Percentiles rank a stretch among this genome's conserved stretches.
Conservation (phyloP, 2,329 filamentous ascomycete species). For the Tolypocladium album region DNA sequence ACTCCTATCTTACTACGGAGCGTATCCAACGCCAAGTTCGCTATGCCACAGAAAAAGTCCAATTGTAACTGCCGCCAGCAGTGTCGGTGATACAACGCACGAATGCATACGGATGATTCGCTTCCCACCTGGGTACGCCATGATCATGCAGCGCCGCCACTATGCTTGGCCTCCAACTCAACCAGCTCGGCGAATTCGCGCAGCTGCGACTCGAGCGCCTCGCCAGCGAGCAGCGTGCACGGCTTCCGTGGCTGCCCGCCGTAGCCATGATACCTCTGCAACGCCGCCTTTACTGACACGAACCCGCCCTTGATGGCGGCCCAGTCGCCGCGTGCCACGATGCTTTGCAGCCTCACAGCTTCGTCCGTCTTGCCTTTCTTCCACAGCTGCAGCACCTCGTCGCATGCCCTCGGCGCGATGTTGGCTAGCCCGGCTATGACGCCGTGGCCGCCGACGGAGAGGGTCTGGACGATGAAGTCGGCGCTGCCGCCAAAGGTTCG, state of each 20-base stretch:
- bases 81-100: background rate
- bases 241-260: slow-evolving; percentile 50
- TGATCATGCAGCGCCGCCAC: background rate
- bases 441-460: slow-evolving; percentile 60
- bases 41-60: background rate
- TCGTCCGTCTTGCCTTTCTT: slow-evolving; percentile 44
- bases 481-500: slow-evolving; percentile 62
- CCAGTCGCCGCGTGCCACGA: slow-evolving; percentile 60
- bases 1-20: background rate
- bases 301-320: slow-evolving; percentile 58
- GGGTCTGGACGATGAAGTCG: slow-evolving; percentile 62
- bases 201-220: slow-evolving; percentile 11
- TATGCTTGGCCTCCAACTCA: slow-evolving; percentile 20
- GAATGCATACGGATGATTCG: background rate
- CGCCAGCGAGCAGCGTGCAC: slow-evolving; percentile 16
- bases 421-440: slow-evolving; percentile 65
- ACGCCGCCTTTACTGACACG: slow-evolving; percentile 55
- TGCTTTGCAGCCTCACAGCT: slow-evolving; percentile 50
- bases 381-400: slow-evolving; percentile 50
- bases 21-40: background rate
- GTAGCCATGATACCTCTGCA: slow-evolving; percentile 54
- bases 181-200: slow-evolving; percentile 12
- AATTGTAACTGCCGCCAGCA: background rate
- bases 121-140: background rate
- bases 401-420: slow-evolving; percentile 54